These are phyloP conservation scores for Hypomyces rosellus DNA, from an alignment of 2,329 filamentous ascomycete genomes.

Conservation along the genomic window DNA sequence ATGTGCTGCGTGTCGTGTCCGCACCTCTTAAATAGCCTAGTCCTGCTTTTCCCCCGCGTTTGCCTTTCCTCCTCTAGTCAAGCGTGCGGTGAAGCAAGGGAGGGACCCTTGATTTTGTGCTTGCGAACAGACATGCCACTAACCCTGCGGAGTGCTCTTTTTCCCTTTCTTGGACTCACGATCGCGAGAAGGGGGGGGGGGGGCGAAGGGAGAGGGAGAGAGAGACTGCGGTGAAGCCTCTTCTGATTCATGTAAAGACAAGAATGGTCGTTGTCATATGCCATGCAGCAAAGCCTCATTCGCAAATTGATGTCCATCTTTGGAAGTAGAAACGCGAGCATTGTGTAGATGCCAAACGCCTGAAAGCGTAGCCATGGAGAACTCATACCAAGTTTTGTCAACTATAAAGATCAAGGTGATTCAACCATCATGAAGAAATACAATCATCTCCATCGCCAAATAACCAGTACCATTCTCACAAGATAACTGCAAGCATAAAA, in stretches of 20 bases:
- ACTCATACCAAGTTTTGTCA: no score
- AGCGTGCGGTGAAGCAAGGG: no score
- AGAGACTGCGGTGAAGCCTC: background rate
- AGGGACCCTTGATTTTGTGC: no score
- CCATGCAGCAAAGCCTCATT: background rate
- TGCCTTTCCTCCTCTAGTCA: no score
- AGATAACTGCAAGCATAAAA: no score
- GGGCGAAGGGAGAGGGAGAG: background rate
- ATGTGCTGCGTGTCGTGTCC: no score
- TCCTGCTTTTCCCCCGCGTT: no score
- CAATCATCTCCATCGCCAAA: background rate
- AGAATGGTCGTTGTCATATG: background rate
- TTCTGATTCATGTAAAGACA: background rate
- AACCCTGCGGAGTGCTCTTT: background rate
- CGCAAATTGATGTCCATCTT: background rate
- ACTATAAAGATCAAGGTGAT: background rate
- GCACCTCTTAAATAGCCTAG: no score
- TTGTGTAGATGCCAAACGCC: background rate
- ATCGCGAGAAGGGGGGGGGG: background rate
- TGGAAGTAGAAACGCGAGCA: background rate
- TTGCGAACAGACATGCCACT: background rate
- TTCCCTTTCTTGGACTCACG: background rate
- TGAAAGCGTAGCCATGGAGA: no score
- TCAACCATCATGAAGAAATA: background rate
- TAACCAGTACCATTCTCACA: background rate